Percentiles rank a stretch among this genome's conserved stretches.
These are phyloP conservation scores for Cinchona pubescens DNA, from an alignment of 257 asterid species.

Conservation along the genomic window DNA sequence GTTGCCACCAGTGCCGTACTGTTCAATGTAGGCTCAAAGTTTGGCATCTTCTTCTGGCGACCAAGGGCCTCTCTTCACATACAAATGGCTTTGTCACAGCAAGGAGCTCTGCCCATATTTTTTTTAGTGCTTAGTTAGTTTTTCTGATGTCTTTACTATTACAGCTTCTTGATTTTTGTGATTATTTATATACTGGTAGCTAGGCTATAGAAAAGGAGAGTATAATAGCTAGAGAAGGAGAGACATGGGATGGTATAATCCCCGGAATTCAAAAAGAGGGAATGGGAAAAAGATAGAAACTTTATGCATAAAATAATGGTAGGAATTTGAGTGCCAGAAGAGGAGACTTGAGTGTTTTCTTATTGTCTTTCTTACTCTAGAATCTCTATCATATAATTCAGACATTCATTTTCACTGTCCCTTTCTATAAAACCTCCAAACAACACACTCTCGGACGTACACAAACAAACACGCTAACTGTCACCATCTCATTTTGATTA, in stretches of 20 bases:
- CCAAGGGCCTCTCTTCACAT: constrained; percentile 48
- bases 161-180: not conserved
- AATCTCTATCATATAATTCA: constrained; percentile 31
- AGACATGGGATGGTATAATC: constrained; percentile 28
- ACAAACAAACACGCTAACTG: constrained; percentile 11
- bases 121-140: not conserved
- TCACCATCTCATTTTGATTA: constrained; percentile 9
- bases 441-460: constrained; percentile 15
- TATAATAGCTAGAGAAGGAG: constrained; percentile 44
- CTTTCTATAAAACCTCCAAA: constrained; percentile 7
- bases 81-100: constrained; percentile 37
- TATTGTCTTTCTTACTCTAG: constrained; percentile 39
- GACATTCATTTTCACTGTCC: constrained; percentile 20
- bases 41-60: constrained; percentile 45
- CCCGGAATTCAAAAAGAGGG: constrained; percentile 29
- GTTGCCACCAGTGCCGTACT: constrained; percentile 39
- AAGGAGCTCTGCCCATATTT: constrained; percentile 45
- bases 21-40: constrained; percentile 37
- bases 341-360: constrained; percentile 35
- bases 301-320: constrained; percentile 28
- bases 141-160: not conserved
- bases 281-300: constrained; percentile 29
- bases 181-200: constrained; percentile 1
- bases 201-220: constrained; percentile 13
- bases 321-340: constrained; percentile 35